Conservation (phyloP, 2,329 filamentous ascomycete species). For the Amylocarpus encephaloides region DNA sequence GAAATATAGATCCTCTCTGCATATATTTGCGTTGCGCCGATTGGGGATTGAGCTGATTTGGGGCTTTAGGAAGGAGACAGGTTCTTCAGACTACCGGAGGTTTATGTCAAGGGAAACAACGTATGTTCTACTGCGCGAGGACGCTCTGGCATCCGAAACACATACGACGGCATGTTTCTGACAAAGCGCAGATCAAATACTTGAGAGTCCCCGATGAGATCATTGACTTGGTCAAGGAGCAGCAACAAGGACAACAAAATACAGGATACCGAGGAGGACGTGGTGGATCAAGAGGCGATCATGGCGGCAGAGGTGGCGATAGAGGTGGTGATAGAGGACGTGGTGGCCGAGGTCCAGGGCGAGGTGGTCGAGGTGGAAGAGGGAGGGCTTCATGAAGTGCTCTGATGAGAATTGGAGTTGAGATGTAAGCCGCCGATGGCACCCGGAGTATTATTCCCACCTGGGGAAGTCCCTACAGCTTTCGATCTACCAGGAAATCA, state of each 20-base stretch:
- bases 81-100: conserved; percentile 86
- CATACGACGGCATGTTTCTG: conserved; percentile 1
- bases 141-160: background rate
- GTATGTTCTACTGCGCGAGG: conserved; percentile 40
- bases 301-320: conserved; percentile 44
- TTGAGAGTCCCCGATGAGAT: conserved; percentile 94
- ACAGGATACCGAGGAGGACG: conserved; percentile 57
- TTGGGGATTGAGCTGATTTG: conserved; percentile 9
- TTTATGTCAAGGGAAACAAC: conserved; percentile 96
- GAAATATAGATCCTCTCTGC: conserved; percentile 18
- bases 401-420: background rate
- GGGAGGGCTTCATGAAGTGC: conserved; percentile 22
- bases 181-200: conserved; percentile 72
- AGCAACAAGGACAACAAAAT: conserved; percentile 45
- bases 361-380: conserved; percentile 13
- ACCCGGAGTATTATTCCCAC: too few species aligned
- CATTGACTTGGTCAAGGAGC: conserved; percentile 88
- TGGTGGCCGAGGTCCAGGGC: conserved; percentile 19
- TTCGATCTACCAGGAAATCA: too few species aligned
- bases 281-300: conserved; percentile 51
- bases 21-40: background rate
- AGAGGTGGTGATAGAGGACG: conserved; percentile 34
- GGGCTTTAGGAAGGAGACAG: conserved; percentile 74
- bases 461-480: background rate
- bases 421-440: background rate